These are phyloP conservation scores for Vaccinium corymbosum DNA, from an alignment of 148 eudicot genomes.

Conservation along the genomic window DNA sequence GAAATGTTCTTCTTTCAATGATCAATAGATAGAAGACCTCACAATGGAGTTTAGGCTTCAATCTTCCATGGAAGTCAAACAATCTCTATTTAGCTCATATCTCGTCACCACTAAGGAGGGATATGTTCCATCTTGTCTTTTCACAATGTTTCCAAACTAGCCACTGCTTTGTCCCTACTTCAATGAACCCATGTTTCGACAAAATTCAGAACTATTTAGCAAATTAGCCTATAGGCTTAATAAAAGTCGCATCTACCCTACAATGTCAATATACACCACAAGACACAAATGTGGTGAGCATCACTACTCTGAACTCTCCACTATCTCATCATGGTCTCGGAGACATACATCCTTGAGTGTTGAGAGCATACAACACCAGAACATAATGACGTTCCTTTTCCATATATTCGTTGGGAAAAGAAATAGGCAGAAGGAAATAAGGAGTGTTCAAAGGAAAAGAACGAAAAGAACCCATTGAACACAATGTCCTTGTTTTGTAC, in stretches of 20 bases:
- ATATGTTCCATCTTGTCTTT: not conserved
- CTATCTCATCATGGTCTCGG: not conserved
- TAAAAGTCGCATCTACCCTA: not conserved
- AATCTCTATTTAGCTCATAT: not conserved
- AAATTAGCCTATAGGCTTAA: not conserved
- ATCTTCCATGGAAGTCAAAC: not conserved
- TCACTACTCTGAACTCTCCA: not conserved
- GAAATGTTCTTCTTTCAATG: not conserved
- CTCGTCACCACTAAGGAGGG: not conserved
- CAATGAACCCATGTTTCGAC: not conserved
- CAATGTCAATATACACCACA: not conserved
- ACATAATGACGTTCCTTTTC: not conserved
- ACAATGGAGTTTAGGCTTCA: not conserved
- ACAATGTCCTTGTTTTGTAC: not conserved
- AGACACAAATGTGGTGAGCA: not conserved
- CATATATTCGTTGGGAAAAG: not conserved
- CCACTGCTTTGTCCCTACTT: not conserved
- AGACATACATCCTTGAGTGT: not conserved
- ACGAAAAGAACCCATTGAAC: not conserved
- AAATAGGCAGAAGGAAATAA: not conserved
- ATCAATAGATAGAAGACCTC: not conserved
- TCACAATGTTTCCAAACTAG: not conserved
- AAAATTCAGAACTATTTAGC: not conserved
- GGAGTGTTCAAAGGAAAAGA: not conserved
- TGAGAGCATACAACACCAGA: not conserved